phyloP scores from a whole-genome alignment of 2,329 filamentous ascomycete species.

The Alternaria sp. region DNA sequence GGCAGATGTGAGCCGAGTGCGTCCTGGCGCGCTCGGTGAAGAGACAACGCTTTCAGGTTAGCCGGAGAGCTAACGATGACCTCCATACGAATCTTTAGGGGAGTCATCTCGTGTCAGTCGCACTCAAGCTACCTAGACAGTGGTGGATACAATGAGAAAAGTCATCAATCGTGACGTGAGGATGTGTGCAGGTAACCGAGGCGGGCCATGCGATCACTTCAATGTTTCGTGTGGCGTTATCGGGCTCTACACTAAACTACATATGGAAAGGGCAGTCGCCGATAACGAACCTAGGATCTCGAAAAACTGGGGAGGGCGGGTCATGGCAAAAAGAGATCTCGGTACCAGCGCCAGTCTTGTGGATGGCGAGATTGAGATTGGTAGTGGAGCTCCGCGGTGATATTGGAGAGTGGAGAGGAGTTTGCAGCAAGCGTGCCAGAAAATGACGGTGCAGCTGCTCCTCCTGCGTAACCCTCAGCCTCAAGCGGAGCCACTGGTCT shows the following conservation, averaged over 20 bases:
- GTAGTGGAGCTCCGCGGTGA: neutral
- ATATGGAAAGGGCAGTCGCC: neutral
- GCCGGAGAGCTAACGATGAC: neutral
- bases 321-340: neutral
- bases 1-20: neutral
- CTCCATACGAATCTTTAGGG: neutral
- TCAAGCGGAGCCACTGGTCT: constrained; percentile 2
- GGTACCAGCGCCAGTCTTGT: neutral
- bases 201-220: constrained; percentile 5
- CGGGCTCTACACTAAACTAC: neutral
- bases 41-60: neutral
- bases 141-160: neutral
- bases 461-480: constrained; percentile 9
- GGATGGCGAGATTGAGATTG: neutral
- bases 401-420: neutral
- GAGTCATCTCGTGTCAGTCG: neutral
- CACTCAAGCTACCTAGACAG: neutral
- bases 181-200: constrained; percentile 12
- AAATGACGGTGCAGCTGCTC: constrained; percentile 2
- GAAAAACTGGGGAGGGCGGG: neutral
- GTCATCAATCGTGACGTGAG: neutral
- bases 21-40: neutral
- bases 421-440: constrained; percentile 7
- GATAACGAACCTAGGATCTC: constrained; percentile 1
- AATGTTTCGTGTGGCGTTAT: neutral